Evolutionary conservation across 495 filamentous ascomycete genomes (phyloP).

Genomic region (Hyaloscypha variabilis): DNA sequence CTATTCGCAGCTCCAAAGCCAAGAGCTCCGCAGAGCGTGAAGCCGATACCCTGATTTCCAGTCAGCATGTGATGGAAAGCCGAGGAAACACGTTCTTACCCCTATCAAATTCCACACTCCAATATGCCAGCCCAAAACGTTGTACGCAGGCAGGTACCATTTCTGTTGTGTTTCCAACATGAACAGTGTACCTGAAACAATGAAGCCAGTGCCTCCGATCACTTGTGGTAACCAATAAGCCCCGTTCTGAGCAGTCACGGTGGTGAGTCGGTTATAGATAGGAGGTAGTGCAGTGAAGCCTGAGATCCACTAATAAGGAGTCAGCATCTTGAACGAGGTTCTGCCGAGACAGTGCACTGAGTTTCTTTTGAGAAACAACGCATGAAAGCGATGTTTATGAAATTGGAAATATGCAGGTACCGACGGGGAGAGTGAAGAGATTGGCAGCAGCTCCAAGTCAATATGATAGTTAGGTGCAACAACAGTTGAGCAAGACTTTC

Average conservation of each 20-base stretch:
- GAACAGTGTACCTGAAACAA: conserved; percentile 60
- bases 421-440: background rate
- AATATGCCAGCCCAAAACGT: conserved; percentile 58
- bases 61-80: background rate
- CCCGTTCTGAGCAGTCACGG: conserved; percentile 43
- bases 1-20: conserved; percentile 52
- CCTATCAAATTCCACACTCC: conserved; percentile 50
- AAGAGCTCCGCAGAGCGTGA: conserved; percentile 67
- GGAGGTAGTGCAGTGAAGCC: conserved; percentile 67
- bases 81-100: conserved; percentile 1
- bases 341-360: background rate
- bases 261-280: conserved; percentile 47
- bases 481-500: background rate
- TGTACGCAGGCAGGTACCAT: conserved; percentile 64
- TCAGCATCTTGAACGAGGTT: conserved; percentile 13
- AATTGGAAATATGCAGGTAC: background rate
- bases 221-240: conserved; percentile 67
- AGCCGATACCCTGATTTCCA: conserved; percentile 53
- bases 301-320: conserved; percentile 52
- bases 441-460: background rate
- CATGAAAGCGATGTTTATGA: background rate
- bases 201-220: conserved; percentile 65
- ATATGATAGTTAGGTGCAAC: background rate
- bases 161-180: conserved; percentile 70
- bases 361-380: too few relatives aligned